Evolutionary conservation across 305 asterid species (phyloP), one percentile per base, ranked within the genome.

Genomic region (Lippia alba): DNA sequence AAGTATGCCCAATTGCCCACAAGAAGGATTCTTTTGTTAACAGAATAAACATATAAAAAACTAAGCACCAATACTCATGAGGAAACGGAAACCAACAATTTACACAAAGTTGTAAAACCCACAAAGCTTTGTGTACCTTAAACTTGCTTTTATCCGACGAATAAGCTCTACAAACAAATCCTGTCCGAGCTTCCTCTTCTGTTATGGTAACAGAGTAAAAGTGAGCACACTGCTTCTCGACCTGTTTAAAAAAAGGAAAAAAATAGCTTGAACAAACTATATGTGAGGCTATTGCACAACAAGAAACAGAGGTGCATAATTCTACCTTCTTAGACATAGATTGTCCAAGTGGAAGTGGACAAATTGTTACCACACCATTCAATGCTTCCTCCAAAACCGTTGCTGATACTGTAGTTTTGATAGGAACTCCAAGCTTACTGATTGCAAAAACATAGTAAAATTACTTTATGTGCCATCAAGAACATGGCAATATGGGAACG

Each of bases 391-490:
- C 98, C 87, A 94, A 83, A 62, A 94, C 85, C 69, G 96, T 87
- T 67, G 99, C 98, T 41, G 99, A 90, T 61, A 94, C 96, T 3
- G 97, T 89, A 54, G 98, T 92, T 81, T 90, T 94, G 60, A 94
- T 90, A 44, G 98, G 97, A 57, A 94, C 98, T 70, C 98, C 98
- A 14, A 94, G 96, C 79, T 94, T 94, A 79, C 99, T 94, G 89
- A 66, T 81, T 69, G 71, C 63, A 81, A 44, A 74, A 46, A 70
- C 73, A 78, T 61, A 40, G 60, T 19, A 63, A 50, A 50, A 49
- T 56, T 50, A 64, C 46, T 39, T 70, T 72, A 54, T 54, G 64
- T 60, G 15, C 34, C 57, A 66, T n/a, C 46, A 57, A 36, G 32
- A 33, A 24, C 33, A 58, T 48, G 59, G 39, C 32, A 59, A 36